A percentile compares a stretch with the other conserved stretches of the same genome.
Conservation (phyloP, 1,139 yeast genomes). For the Kazachstania sp. region DNA sequence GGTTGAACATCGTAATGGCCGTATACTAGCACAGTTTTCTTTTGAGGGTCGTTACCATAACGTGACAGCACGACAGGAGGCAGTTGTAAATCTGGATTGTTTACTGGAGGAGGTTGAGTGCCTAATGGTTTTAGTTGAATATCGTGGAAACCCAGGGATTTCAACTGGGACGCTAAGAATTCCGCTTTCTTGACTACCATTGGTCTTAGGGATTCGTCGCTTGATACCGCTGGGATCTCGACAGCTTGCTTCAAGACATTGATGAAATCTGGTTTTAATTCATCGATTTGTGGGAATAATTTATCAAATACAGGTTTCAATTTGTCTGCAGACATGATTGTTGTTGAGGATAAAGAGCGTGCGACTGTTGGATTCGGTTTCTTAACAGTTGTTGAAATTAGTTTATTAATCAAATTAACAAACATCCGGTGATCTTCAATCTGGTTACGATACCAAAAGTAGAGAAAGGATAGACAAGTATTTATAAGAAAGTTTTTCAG, state of each 20-base stretch:
- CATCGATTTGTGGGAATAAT: constrained; percentile 53
- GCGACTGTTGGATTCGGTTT: neutral
- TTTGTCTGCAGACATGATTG: constrained; percentile 11
- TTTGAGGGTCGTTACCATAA: constrained; percentile 73
- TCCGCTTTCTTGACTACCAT: constrained; percentile 80
- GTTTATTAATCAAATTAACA: constrained; percentile 1
- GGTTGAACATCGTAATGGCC: constrained; percentile 99
- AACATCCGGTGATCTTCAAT: constrained; percentile 3
- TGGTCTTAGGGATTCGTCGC: constrained; percentile 81
- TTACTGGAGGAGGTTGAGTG: constrained; percentile 78
- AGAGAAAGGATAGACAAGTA: no score
- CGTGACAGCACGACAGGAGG: constrained; percentile 93
- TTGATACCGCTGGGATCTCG: constrained; percentile 89
- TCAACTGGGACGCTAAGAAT: constrained; percentile 63
- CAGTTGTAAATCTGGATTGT: constrained; percentile 53
- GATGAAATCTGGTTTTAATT: constrained; percentile 60
- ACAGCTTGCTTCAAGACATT: constrained; percentile 70
- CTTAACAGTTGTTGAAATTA: neutral
- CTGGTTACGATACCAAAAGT: no score
- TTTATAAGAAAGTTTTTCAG: no score
- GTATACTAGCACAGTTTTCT: constrained; percentile 78
- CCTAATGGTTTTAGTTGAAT: constrained; percentile 79
- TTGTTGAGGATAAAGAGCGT: neutral
- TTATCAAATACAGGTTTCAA: constrained; percentile 17
- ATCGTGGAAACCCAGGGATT: constrained; percentile 66